Conservation (phyloP, 768 basidiomycete species). For the Xerocomus potaroensis region DNA sequence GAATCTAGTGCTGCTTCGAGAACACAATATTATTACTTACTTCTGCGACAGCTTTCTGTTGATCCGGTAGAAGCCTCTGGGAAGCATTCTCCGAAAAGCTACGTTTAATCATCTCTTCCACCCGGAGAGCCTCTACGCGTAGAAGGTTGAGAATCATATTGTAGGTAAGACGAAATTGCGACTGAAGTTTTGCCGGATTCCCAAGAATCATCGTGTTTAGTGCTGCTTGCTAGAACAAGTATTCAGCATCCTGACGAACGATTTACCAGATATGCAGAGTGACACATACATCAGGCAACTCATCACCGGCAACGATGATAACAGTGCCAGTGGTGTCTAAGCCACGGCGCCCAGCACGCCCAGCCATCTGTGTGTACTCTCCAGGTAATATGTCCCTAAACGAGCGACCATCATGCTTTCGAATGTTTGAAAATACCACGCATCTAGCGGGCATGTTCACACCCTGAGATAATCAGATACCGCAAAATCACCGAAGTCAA, state of each 20-base stretch:
- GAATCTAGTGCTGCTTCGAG: constrained; percentile 9
- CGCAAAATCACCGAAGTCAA: background rate
- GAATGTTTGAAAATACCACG: constrained; percentile 91
- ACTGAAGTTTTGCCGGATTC: constrained; percentile 85
- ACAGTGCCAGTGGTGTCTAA: constrained; percentile 95
- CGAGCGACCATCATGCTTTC: constrained; percentile 91
- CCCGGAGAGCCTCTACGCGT: constrained; percentile 90
- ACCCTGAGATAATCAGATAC: constrained; percentile 51
- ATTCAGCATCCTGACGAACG: background rate
- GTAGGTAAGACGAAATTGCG: constrained; percentile 96
- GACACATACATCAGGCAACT: constrained; percentile 73
- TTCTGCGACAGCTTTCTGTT: constrained; percentile 83
- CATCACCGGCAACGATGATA: constrained; percentile 79
- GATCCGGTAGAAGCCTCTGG: constrained; percentile 86
- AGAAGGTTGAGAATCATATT: constrained; percentile 99
- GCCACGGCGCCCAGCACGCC: constrained; percentile 93
- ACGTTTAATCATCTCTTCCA: constrained; percentile 99
- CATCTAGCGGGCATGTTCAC: constrained; percentile 99
- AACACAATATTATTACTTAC: constrained; percentile 38
- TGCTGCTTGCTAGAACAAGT: constrained; percentile 53
- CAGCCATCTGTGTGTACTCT: constrained; percentile 99
- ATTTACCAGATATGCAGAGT: background rate
- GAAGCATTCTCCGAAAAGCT: constrained; percentile 98
- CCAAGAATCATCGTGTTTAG: constrained; percentile 92
- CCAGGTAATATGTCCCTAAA: constrained; percentile 91